Evolutionary conservation across 257 asterid genomes (phyloP), one percentile per base, ranked within the genome.

Genomic region (Knoxia roxburghii): DNA sequence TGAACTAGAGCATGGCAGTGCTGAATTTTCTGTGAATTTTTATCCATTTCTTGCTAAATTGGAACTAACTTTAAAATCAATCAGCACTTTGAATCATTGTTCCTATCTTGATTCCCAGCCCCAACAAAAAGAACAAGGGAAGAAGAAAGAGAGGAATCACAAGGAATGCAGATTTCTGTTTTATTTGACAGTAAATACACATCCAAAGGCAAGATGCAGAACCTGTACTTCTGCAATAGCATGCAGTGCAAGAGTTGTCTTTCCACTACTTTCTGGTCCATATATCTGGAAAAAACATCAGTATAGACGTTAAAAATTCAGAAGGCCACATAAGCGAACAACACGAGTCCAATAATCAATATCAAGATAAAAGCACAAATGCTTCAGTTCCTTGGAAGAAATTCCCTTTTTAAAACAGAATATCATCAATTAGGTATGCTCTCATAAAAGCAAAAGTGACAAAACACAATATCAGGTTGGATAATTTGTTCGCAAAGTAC

Each of bases 181-280:
- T 45, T 29, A 14, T 29, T 20, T 48, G n/a, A 26, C 17, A 32
- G 39, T 18, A 33, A 18, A 14, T 40, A 61, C 18, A 62, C 6
- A 39, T 33, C n/a, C 18, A 30, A 43, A 77, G 82, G 72, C 64
- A n/a, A 74, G 70, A 67, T 75, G 78, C 88, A 80, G 74, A 87
- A 94, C 99, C 97, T 90, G 97, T 69, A 90, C 97, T 94, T 94
- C 99, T 68, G 99, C 99, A 79, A 94, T 90, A 66, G 99, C 99
- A 83, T 90, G 99, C 80, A 94, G 89, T 55, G 99, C 99, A 69
- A 94, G 76, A 68, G 99, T 94, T 70, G 99, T 94, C 83, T 94
- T 90, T 64, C 99, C 97, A 79, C 96, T 94, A 82, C 99, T 94
- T 90, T 94, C 99, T 23, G 99, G 99, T 64, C 99, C 99, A 78